Conservation (phyloP, 768 basidiomycete genomes). For the Leccinum barrowsii region DNA sequence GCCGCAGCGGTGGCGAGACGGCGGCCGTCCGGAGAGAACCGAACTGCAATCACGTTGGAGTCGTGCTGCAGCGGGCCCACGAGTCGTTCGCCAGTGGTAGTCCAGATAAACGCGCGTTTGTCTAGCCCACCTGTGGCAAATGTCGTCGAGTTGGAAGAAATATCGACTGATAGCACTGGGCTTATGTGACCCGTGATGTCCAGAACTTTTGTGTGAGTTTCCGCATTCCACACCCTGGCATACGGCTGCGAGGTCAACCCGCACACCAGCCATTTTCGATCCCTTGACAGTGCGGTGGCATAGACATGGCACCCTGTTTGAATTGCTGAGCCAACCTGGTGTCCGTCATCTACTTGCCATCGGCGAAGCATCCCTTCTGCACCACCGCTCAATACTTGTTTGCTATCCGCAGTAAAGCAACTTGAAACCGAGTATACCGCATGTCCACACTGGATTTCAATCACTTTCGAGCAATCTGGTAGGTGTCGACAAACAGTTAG, state of each 20-base stretch:
- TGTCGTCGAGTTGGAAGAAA: neutral
- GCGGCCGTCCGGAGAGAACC: neutral
- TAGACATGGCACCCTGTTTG: neutral
- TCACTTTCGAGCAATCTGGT: neutral
- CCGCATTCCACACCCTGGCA: neutral
- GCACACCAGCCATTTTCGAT: neutral
- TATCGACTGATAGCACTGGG: neutral
- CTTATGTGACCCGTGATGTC: neutral
- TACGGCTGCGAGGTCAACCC: neutral
- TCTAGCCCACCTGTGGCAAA: neutral
- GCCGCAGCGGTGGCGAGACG: neutral
- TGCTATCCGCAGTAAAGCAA: neutral
- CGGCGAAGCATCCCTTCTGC: neutral
- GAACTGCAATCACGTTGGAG: neutral
- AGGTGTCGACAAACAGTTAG: neutral
- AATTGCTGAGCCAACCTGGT: neutral
- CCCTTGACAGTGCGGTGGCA: neutral
- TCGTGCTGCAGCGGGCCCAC: neutral
- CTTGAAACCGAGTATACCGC: neutral
- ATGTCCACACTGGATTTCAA: neutral
- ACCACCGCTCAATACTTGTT: conserved; percentile 1
- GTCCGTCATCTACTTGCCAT: conserved; percentile 1
- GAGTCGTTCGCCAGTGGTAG: neutral
- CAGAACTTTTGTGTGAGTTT: neutral
- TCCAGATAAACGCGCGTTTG: neutral